Conservation (phyloP, 495 filamentous ascomycete genomes). For the Podospora anserina region DNA sequence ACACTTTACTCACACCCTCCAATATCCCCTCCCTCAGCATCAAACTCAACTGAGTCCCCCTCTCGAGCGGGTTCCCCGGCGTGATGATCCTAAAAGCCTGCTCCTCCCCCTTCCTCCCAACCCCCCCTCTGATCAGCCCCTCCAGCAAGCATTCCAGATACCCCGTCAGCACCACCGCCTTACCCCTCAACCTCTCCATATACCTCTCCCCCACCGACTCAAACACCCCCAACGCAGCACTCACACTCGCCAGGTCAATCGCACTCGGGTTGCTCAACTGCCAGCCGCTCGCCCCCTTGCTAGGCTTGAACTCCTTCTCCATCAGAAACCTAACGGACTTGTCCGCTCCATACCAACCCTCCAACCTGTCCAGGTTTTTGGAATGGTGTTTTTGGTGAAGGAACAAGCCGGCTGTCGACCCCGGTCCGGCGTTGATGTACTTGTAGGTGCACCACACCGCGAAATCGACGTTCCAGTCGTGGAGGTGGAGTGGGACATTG, state of each 20-base stretch:
- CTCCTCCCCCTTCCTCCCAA: conserved; percentile 34
- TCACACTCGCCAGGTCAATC: conserved; percentile 61
- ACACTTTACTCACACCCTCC: conserved; percentile 57
- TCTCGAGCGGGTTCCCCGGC: conserved; percentile 62
- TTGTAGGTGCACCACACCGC: conserved; percentile 96
- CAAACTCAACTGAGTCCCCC: conserved; percentile 83
- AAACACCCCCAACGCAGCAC: conserved; percentile 74
- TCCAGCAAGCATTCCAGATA: conserved; percentile 72
- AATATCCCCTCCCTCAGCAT: conserved; percentile 63
- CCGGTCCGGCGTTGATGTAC: conserved; percentile 87
- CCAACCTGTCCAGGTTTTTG: conserved; percentile 45
- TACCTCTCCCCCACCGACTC: conserved; percentile 46
- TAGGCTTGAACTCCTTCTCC: conserved; percentile 70
- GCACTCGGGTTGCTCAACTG: conserved; percentile 64
- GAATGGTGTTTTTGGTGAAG: conserved; percentile 67
- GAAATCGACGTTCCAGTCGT: conserved; percentile 95
- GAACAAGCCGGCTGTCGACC: conserved; percentile 77
- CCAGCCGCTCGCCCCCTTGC: conserved; percentile 60
- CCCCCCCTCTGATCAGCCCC: conserved; percentile 31
- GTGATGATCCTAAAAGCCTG: conserved; percentile 73
- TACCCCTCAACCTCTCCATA: conserved; percentile 65
- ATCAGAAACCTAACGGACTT: conserved; percentile 71
- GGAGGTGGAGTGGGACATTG: conserved; percentile 75
- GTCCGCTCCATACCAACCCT: conserved; percentile 83
- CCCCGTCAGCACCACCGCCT: conserved; percentile 68